Conservation (phyloP, 192 early-diverging fungal species). For the Gonapodya sp. region DNA sequence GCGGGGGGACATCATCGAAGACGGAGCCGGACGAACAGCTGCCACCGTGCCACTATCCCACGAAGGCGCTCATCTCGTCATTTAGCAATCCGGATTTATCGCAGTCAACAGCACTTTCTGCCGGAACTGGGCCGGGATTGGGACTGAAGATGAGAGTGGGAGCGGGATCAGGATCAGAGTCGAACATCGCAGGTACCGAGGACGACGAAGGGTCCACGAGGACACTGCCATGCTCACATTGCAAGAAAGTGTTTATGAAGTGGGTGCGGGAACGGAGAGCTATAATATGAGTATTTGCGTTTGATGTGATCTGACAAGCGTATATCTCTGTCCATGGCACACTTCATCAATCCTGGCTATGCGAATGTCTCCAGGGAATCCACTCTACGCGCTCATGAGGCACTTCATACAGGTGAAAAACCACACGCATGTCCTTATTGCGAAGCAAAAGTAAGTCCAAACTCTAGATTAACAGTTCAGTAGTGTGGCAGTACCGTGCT, state of each 20-base stretch:
- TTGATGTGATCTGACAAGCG: neutral
- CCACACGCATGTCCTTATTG: neutral
- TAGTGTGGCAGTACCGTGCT: no score
- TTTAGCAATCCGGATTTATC: neutral
- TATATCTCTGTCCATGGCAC: neutral
- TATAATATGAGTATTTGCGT: neutral
- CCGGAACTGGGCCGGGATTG: no score
- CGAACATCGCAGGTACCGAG: no score
- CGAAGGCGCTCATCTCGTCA: neutral
- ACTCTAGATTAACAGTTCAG: no score
- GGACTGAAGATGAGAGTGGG: neutral
- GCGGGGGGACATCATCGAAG: neutral
- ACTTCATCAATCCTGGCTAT: no score
- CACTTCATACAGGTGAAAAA: neutral
- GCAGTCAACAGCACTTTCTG: no score
- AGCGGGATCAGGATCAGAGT: no score
- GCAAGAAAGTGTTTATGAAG: neutral
- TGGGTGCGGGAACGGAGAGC: no score
- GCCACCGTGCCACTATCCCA: neutral
- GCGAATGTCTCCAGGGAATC: neutral
- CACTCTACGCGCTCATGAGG: neutral
- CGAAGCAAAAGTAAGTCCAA: neutral
- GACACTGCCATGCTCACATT: neutral
- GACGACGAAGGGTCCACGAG: neutral
- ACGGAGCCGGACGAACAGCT: neutral